These are phyloP conservation scores for Alloascoidea hylecoeti DNA, from an alignment of 805 yeast species.

Conservation along the genomic window DNA sequence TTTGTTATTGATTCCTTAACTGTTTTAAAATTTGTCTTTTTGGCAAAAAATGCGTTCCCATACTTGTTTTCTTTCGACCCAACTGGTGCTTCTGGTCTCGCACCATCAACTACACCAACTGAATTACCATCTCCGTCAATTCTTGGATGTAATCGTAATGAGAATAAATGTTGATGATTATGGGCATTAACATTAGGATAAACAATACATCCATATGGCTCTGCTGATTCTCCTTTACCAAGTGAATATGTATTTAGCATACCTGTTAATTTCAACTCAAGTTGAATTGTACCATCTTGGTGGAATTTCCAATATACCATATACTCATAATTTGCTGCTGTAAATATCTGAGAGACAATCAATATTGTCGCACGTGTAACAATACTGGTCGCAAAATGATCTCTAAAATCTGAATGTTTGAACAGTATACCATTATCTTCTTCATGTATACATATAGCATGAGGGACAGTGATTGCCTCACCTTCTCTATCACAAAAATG, in stretches of 20 bases:
- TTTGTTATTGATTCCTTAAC: conserved; percentile 53
- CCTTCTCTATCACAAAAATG: conserved; percentile 57
- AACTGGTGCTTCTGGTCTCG: conserved; percentile 38
- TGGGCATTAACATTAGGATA: conserved; percentile 76
- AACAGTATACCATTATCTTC: conserved; percentile 71
- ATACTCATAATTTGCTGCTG: conserved; percentile 81
- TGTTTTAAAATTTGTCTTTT: conserved; percentile 52
- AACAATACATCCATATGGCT: conserved; percentile 71
- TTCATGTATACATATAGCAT: conserved; percentile 76
- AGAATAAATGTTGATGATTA: conserved; percentile 76
- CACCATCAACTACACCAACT: conserved; percentile 53
- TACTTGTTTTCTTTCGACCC: conserved; percentile 63
- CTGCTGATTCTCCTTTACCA: conserved; percentile 48
- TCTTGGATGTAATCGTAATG: conserved; percentile 68
- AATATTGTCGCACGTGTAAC: conserved; percentile 65
- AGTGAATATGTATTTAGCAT: conserved; percentile 62
- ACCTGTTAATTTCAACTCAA: conserved; percentile 72
- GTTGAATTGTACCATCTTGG: conserved; percentile 74
- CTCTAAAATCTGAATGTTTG: conserved; percentile 80
- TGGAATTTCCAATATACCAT: conserved; percentile 73
- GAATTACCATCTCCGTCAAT: conserved; percentile 73
- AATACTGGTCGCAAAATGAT: conserved; percentile 58
- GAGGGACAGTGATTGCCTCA: conserved; percentile 54
- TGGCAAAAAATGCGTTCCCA: conserved; percentile 63
- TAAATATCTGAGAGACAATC: conserved; percentile 67